These are phyloP conservation scores for Populus nigra DNA, from an alignment of 345 rosid species.

Conservation along the genomic window DNA sequence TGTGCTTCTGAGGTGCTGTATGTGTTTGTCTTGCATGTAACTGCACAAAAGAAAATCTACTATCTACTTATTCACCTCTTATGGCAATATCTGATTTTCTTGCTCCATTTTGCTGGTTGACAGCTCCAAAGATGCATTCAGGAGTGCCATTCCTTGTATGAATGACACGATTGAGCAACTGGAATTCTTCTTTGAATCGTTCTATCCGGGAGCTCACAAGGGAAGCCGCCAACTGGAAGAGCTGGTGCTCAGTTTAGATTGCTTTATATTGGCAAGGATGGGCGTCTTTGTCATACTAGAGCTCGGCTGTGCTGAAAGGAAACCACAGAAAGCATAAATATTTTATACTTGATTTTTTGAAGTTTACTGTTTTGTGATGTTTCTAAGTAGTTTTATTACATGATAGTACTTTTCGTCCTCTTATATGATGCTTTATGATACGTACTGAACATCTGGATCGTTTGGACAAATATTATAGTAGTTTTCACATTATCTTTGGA, in stretches of 20 bases:
- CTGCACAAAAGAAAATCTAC: not conserved
- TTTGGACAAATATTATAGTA: too few species aligned
- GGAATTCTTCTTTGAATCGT: not conserved
- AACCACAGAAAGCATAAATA: not conserved
- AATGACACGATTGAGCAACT: not conserved
- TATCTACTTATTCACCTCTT: not conserved
- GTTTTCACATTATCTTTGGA: too few species aligned
- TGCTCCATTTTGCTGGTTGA: constrained; percentile 17
- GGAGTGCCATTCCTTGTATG: too few species aligned
- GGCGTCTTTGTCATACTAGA: not conserved
- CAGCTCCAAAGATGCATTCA: not conserved
- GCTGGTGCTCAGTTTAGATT: not conserved
- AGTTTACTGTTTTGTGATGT: not conserved
- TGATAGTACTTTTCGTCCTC: not conserved
- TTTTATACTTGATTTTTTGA: not conserved
- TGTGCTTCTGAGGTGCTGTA: not conserved
- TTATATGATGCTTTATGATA: not conserved
- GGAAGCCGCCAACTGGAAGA: not conserved
- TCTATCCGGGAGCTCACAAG: not conserved
- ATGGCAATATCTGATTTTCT: not conserved
- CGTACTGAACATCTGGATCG: not conserved
- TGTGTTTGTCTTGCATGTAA: not conserved
- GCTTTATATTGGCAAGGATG: not conserved
- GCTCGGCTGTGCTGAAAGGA: not conserved
- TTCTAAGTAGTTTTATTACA: not conserved